These are phyloP conservation scores for Passiflora organensis DNA, from an alignment of 345 rosid species.

Conservation along the genomic window DNA sequence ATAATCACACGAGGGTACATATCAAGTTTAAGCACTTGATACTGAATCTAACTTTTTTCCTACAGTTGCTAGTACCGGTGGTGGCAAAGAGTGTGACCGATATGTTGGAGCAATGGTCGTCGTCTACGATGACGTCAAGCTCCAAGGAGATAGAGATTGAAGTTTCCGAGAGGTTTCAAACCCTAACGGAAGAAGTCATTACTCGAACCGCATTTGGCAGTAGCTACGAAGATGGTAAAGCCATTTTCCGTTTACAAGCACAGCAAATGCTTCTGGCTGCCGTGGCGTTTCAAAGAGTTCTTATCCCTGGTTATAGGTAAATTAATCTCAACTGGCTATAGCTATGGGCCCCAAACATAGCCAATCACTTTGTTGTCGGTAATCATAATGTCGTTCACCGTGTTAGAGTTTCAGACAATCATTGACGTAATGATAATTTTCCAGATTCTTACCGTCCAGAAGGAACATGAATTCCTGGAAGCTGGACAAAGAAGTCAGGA, in stretches of 20 bases:
- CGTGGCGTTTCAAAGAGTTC: slow-evolving; percentile 24
- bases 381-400: neutral
- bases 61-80: slow-evolving; percentile 30
- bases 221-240: slow-evolving; percentile 65
- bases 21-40: too few relatives aligned
- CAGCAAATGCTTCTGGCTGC: slow-evolving; percentile 35
- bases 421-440: neutral
- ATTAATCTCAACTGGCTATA: too few relatives aligned
- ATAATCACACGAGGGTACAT: too few relatives aligned
- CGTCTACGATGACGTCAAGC: slow-evolving; percentile 28
- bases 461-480: slow-evolving; percentile 27
- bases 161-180: slow-evolving; percentile 31
- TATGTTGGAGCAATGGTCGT: slow-evolving; percentile 30
- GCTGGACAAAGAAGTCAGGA: slow-evolving; percentile 20
- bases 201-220: slow-evolving; percentile 58
- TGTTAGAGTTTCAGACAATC: too few relatives aligned
- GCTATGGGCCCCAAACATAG: too few relatives aligned
- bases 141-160: slow-evolving; percentile 27
- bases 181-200: slow-evolving; percentile 36
- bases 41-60: too few relatives aligned
- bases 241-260: slow-evolving; percentile 47
- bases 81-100: slow-evolving; percentile 25
- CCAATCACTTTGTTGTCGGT: neutral
- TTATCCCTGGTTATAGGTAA: slow-evolving; percentile 68
- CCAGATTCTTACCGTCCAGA: slow-evolving; percentile 25